These are phyloP conservation scores for Scedosporium apiospermum DNA, from an alignment of 2,329 filamentous ascomycete species.

Conservation along the genomic window DNA sequence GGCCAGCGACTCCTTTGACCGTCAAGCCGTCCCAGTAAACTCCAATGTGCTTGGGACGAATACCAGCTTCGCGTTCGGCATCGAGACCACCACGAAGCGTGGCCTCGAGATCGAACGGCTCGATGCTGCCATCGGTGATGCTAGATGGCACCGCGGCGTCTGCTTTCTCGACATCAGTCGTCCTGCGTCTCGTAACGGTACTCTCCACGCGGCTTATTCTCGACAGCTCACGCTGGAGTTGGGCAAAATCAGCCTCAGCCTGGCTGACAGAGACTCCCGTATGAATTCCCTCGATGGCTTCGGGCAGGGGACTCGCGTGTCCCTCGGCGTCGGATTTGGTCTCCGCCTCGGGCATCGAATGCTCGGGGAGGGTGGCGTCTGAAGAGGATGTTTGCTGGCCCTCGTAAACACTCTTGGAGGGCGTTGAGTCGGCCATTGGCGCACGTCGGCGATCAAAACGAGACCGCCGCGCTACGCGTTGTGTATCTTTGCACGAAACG, in stretches of 20 bases:
- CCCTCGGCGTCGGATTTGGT: constrained; percentile 5
- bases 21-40: constrained; percentile 72
- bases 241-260: constrained; percentile 61
- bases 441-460: not conserved
- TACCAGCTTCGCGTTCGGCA: constrained; percentile 67
- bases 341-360: not conserved
- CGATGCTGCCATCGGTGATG: constrained; percentile 22
- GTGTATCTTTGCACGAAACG: not conserved
- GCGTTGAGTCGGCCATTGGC: not conserved
- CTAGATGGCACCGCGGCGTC: constrained; percentile 30
- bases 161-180: constrained; percentile 19
- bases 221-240: constrained; percentile 54
- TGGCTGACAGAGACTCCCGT: constrained; percentile 53
- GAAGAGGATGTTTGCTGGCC: constrained; percentile 8
- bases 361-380: constrained; percentile 7
- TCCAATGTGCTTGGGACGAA: constrained; percentile 70
- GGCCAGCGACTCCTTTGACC: constrained; percentile 65
- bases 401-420: constrained; percentile 8
- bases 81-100: constrained; percentile 62
- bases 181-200: constrained; percentile 21
- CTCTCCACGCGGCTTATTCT: constrained; percentile 40
- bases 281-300: not conserved
- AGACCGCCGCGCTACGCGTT: not conserved
- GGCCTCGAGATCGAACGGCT: constrained; percentile 66
- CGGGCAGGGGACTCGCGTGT: not conserved